These are phyloP conservation scores for Rhodotorula sp. DNA, from an alignment of 1,284 basidiomycete species.

Conservation along the genomic window DNA sequence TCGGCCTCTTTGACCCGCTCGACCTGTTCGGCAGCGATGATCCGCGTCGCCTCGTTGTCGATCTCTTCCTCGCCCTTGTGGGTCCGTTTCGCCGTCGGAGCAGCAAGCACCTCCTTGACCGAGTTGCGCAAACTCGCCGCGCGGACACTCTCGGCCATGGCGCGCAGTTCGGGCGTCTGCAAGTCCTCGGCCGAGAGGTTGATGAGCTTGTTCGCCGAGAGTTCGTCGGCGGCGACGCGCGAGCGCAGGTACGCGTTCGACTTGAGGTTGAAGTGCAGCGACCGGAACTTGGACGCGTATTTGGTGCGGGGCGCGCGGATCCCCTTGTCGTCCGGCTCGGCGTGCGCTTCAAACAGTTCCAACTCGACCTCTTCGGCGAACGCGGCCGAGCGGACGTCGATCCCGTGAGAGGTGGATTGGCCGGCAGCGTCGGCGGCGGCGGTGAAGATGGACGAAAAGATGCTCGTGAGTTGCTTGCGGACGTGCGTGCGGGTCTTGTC, in stretches of 20 bases:
- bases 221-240: constrained; percentile 63
- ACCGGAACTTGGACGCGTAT: constrained; percentile 44
- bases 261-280: constrained; percentile 45
- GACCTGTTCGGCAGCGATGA: constrained; percentile 22
- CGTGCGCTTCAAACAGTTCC: constrained; percentile 39
- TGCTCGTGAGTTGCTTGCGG: constrained; percentile 32
- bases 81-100: constrained; percentile 78
- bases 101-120: constrained; percentile 66
- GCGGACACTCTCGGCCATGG: constrained; percentile 72
- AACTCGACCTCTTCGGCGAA: constrained; percentile 41
- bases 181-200: constrained; percentile 80
- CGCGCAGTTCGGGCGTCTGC: constrained; percentile 74
- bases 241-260: constrained; percentile 43
- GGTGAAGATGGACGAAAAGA: constrained; percentile 38
- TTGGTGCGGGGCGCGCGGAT: constrained; percentile 35
- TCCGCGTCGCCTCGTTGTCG: constrained; percentile 58
- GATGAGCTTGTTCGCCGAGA: constrained; percentile 67
- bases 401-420: constrained; percentile 10
- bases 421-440: constrained; percentile 1
- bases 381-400: constrained; percentile 25
- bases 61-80: constrained; percentile 85
- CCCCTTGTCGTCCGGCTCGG: constrained; percentile 40
- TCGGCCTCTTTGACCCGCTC: constrained; percentile 19
- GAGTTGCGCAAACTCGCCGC: constrained; percentile 75
- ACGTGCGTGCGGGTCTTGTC: constrained; percentile 36